Evolutionary conservation across 345 rosid genomes (phyloP).

Genomic region (Kernera saxatilis): DNA sequence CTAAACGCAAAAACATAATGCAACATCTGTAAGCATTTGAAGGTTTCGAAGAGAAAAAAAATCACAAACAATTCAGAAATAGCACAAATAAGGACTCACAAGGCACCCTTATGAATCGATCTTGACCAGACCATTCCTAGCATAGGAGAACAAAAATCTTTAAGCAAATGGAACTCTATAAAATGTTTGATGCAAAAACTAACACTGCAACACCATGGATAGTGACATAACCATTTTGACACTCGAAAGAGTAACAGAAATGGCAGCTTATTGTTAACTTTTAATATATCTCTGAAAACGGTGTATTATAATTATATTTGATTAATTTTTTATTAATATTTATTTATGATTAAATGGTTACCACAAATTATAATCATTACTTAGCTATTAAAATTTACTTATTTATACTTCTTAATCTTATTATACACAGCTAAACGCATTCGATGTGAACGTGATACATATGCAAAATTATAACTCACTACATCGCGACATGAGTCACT

Average conservation of each 20-base stretch:
- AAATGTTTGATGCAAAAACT: background rate
- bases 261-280: background rate
- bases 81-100: slow-evolving; percentile 24
- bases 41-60: background rate
- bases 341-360: too few species aligned
- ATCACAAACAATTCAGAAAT: background rate
- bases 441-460: too few species aligned
- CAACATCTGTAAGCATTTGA: background rate
- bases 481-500: too few species aligned
- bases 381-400: too few species aligned
- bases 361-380: too few species aligned
- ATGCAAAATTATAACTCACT: too few species aligned
- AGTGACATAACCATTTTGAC: background rate
- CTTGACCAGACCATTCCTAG: slow-evolving; percentile 86
- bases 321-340: too few species aligned
- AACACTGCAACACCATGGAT: background rate
- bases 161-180: background rate
- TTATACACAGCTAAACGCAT: too few species aligned
- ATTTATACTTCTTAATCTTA: too few species aligned
- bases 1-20: too few species aligned
- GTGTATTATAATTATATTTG: too few species aligned
- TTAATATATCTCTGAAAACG: background rate
- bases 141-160: background rate
- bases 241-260: background rate
- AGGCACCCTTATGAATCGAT: slow-evolving; percentile 77